Evolutionary conservation across 768 basidiomycete species (phyloP), one percentile per base, ranked within the genome.

Genomic region (Trametes maxima): DNA sequence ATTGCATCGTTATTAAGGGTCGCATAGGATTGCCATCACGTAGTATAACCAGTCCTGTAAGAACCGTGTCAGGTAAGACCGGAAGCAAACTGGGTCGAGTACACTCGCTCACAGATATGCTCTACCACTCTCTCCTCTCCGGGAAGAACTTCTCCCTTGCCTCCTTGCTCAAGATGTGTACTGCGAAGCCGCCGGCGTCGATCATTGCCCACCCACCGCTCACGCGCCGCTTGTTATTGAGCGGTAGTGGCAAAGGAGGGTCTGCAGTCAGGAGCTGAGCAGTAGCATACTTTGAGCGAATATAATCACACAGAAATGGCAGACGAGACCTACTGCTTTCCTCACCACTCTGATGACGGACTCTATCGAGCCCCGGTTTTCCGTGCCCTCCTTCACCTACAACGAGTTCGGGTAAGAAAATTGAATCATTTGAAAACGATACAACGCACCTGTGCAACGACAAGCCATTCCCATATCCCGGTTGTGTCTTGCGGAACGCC

Each of bases 361-460:
- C 68, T 92, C 89, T 57, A 94, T 86, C 1, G 86, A 83, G 6
- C 91, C 92, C 67, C 87, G 81, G 57, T 82, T 85, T 77, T 94
- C 91, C 7, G 89, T 89, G 10, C 92, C 92, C 66, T 92, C 89
- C 70, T 92, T 94, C 51, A 94, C 90, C 88, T 90, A 50, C 35
- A 53, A 19, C n/a, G 25, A 13, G n/a, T 21, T 11, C 10, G 14
- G n/a, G 14, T 28, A 12, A 39, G 3, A 19, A 17, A 36, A 25
- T 13, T 28, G 33, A 43, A 47, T 43, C 14, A 44, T 14, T 57
- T 36, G 13, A 6, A 46, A 39, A 42, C 24, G 8, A 16, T 6
- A 42, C 17, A n/a, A 62, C 73, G 35, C 57, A 87, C 90, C 79
- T 93, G 89, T 4, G 87, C 90, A 59, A 86, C 77, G 13, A 92